Evolutionary conservation across 2,329 filamentous ascomycete genomes (phyloP), one percentile per base, ranked within the genome.

Genomic region (Sporothrix mexicana): DNA sequence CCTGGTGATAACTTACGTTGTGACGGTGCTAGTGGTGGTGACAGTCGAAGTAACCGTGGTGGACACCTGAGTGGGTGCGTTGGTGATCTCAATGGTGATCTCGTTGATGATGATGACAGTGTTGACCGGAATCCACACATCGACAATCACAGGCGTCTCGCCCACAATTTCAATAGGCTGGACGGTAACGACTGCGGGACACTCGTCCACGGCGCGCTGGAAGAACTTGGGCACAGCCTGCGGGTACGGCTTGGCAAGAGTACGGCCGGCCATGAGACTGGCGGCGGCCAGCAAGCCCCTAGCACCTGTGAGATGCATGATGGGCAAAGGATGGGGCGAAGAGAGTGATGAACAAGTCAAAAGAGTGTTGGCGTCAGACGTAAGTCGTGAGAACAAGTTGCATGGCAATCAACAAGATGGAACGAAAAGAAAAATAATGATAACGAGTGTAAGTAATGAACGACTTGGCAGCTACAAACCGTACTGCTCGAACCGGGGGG

Each of bases 131-230:
- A 76, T 45, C 17, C 7, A 72, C 17, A 67, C 30, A 36, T 75
- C 69, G 8, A 76, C 9, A 12, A 75, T 41, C 0, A 75, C 25
- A 1, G 75, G 74, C 10, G 70, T 71, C 47, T 47, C 23, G 4
- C 69, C 73, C 12, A 75, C n/a, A 5, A 75, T n/a, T 47, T 76
- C 73, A 45, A 76, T 61, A 6, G 76, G 76, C 69, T 77, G 76
- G 1, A 77, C 25, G 1, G 64, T 71, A 3, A 74, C 72, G 2
- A 74, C 73, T 5, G 49, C 68, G 0, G 76, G 75, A 23, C 75
- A 76, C 17, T 43, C 30, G 2, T 73, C 72, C 3, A 69, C 57
- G 17, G 43, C 59, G 43, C 61, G 66, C n/a, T 20, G 12, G 15
- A 74, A 55, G 57, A 71, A 13, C 20, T 30, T 1, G 12, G 30